Base-by-base conservation (phyloP, 768 basidiomycete genomes). In the Auriscalpium microsporum region DNA sequence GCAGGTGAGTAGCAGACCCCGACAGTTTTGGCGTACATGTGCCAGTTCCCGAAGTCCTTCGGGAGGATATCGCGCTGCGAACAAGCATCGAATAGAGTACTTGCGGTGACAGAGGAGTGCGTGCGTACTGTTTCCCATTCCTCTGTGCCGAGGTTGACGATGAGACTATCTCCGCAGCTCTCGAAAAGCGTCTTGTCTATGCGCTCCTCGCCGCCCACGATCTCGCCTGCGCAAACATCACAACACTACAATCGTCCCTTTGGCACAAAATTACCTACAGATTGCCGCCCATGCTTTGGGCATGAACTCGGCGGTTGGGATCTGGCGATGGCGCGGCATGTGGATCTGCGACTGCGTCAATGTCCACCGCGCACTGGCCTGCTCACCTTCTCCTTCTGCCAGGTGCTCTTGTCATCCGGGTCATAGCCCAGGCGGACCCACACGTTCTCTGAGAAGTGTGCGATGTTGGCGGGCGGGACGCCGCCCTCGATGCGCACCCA, bases 21-120 rank as follows among this genome's bases (percentile, higher is more conserved):
- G 28, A 28, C 28, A 28, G 28, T 4, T 9, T 4, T 33, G 10
- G 42, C 61, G 28, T 50, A 62, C 62, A 66, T 63, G 54, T 73
- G 71, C 71, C 72, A 73, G 52, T 72, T 71, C 10, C 66, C 67
- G 16, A 74, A 58, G 10, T 70, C 65, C 44, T 62, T 61, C 1
- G 68, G 70, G 19, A 63, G 40, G 21, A 67, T 62, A 38, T 54
- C 51, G 45, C 56, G 58, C 62, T 65, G 38, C 16, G 21, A 11
- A 10, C 4, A 13, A 40, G 2, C 1, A 35, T 28, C 10, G 40
- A 38, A 2, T 4, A 45, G 28, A 16, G 4, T n/a, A 4, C 28
- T 28, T 4, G 28, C 28, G 28, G 28, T 28, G 28, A 4, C 28
- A 28, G 21, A 21, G 21, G 21, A 21, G 19, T 8, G 42, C 5